phyloP scores from a whole-genome alignment of 768 basidiomycete species.

The Chalciporus pseudorubinellus region DNA sequence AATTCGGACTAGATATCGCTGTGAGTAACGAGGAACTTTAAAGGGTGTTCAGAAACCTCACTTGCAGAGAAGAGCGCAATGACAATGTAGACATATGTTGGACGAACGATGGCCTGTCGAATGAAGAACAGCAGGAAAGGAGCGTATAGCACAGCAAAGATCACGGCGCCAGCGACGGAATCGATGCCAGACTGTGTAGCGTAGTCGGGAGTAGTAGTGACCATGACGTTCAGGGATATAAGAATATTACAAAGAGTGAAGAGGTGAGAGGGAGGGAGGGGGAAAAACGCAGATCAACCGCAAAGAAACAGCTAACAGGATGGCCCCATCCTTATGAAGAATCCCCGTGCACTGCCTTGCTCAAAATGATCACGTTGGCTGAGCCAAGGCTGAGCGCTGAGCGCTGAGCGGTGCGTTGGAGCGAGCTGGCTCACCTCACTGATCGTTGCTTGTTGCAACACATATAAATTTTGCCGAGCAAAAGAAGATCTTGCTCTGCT shows the following conservation, averaged over 20 bases:
- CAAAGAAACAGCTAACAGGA: neutral
- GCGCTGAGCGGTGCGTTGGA: too few species aligned
- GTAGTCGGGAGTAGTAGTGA: constrained; percentile 20
- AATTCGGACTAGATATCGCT: constrained; percentile 24
- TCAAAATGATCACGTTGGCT: neutral
- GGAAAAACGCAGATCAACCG: constrained; percentile 21
- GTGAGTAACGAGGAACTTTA: too few species aligned
- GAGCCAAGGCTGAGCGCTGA: too few species aligned
- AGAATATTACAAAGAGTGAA: neutral
- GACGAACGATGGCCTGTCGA: constrained; percentile 16
- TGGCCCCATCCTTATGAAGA: constrained; percentile 13
- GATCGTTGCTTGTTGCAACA: too few species aligned
- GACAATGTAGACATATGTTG: constrained; percentile 29
- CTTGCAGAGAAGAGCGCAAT: constrained; percentile 27
- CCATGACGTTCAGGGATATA: constrained; percentile 11
- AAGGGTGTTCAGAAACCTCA: too few species aligned
- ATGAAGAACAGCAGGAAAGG: constrained; percentile 27
- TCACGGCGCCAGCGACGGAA: constrained; percentile 31
- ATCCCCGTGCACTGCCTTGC: constrained; percentile 9
- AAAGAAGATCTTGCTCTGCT: too few species aligned
- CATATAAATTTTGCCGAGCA: too few species aligned
- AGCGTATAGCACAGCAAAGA: constrained; percentile 31
- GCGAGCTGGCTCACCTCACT: too few species aligned
- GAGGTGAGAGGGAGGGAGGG: neutral
- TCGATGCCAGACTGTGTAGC: constrained; percentile 27